Base-by-base conservation (phyloP, 163 green algal genomes). In the Picocystis sp. region DNA sequence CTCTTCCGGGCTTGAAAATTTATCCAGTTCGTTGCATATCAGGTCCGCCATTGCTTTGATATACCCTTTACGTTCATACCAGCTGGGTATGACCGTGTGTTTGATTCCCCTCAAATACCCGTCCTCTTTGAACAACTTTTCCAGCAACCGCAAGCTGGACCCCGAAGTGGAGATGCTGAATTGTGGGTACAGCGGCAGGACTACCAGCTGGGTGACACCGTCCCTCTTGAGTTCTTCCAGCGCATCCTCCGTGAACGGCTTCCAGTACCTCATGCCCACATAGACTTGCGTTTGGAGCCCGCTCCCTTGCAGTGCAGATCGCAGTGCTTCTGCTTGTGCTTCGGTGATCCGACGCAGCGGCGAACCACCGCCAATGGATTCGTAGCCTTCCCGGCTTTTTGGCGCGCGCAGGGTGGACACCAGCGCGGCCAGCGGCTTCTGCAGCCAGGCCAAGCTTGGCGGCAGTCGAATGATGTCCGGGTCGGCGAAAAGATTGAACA, bases 401-500 rank as follows among this genome's bases (percentile, higher is more conserved):
- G 34, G 51, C 2, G 86, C 80, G 6, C 89, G 73, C 45, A 89
- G 45, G 1, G 65, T 84, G n/a, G 80, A 92, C 45, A 98, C 87
- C 19, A 85, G 45, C 46, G 55, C 60, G 1, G 87, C 89, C 5
- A 98, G 63, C 13, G 74, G 19, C 0, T 73, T 73, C 75, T 98
- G 89, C 29, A 96, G 58, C 33, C 47, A 68, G 11, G 23, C 22
- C 17, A 68, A 13, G 29, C 44, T 13, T 5, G n/a, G 13, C 11
- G 61, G 55, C n/a, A 70, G 61, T n/a, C 81, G 64, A 61, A 95
- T 91, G 67, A 94, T 94, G 55, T 93, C 85, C 3, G 85, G 84
- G 64, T 99, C 91, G 3, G 79, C 83, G 66, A 99, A 99, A 1
- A 99, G 75, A 64, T 99, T 99, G 75, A 92, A 96, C 41, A 99